phyloP scores from a whole-genome alignment of 345 rosid species.

The Trapa incisa region DNA sequence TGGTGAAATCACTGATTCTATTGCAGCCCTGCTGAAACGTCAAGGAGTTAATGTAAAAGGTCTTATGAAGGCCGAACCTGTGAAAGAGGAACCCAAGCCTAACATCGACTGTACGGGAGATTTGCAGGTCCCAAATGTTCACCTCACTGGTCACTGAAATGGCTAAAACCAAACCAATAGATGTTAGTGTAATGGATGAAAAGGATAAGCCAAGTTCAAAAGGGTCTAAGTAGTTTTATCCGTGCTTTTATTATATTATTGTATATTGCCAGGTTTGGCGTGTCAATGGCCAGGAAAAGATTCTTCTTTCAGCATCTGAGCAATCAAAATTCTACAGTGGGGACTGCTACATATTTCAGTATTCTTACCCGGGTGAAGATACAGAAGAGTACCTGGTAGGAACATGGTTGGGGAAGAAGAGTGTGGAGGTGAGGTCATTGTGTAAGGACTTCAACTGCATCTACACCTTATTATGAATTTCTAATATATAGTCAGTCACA shows the following conservation, averaged over 20 bases:
- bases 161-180: too few relatives aligned
- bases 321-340: constrained; percentile 85
- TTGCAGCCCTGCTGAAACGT: constrained; percentile 65
- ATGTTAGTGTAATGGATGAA: background rate
- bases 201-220: background rate
- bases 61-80: constrained; percentile 59
- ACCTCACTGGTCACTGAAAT: background rate
- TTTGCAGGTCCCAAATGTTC: constrained; percentile 48
- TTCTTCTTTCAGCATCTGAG: constrained; percentile 58
- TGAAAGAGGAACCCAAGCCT: constrained; percentile 72
- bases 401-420: constrained; percentile 90
- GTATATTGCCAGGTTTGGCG: constrained; percentile 61
- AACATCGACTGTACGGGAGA: constrained; percentile 86
- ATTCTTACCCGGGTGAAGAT: constrained; percentile 89
- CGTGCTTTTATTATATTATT: background rate
- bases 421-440: constrained; percentile 51
- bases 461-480: background rate
- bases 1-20: constrained; percentile 6
- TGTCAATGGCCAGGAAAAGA: constrained; percentile 57
- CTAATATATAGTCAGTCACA: background rate
- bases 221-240: background rate
- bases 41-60: constrained; percentile 95
- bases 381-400: constrained; percentile 82
- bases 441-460: background rate
- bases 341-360: constrained; percentile 77